phyloP scores from a whole-genome alignment of 441 rosid species.

The Manihot esculenta region DNA sequence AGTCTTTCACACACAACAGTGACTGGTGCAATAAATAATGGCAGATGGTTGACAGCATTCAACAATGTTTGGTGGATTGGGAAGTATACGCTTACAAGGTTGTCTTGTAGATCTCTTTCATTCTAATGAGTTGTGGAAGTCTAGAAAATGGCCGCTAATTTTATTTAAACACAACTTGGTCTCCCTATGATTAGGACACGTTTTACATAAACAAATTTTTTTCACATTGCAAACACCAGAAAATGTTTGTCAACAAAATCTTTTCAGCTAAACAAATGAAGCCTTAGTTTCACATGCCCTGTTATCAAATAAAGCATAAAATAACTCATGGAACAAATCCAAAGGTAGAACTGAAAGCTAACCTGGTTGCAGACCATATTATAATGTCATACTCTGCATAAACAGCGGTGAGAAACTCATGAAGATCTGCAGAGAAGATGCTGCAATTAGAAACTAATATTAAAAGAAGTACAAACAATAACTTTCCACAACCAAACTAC shows the following conservation, averaged over 20 bases:
- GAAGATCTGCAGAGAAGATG: slow-evolving; percentile 66
- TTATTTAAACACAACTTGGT: neutral
- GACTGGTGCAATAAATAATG: neutral
- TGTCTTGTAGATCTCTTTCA: neutral
- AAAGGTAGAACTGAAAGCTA: slow-evolving; percentile 10
- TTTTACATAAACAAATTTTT: neutral
- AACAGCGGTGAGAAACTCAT: slow-evolving; percentile 91
- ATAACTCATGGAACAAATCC: neutral
- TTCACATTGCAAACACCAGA: neutral
- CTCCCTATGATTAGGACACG: neutral
- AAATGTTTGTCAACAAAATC: neutral
- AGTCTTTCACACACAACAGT: neutral
- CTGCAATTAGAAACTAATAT: neutral
- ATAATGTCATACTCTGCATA: slow-evolving; percentile 91
- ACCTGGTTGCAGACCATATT: slow-evolving; percentile 99
- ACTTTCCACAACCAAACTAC: slow-evolving; percentile 20
- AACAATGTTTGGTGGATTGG: neutral
- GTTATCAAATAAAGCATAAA: neutral
- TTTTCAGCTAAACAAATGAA: neutral
- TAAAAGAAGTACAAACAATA: neutral
- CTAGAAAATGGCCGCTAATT: neutral
- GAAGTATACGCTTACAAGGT: neutral
- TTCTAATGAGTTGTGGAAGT: neutral
- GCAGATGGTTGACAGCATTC: neutral
- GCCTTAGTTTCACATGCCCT: neutral